Percentiles rank a stretch among this genome's conserved stretches.
phyloP scores from a whole-genome alignment of 2,329 filamentous ascomycete species.

The Aspergillus thermomutatus region DNA sequence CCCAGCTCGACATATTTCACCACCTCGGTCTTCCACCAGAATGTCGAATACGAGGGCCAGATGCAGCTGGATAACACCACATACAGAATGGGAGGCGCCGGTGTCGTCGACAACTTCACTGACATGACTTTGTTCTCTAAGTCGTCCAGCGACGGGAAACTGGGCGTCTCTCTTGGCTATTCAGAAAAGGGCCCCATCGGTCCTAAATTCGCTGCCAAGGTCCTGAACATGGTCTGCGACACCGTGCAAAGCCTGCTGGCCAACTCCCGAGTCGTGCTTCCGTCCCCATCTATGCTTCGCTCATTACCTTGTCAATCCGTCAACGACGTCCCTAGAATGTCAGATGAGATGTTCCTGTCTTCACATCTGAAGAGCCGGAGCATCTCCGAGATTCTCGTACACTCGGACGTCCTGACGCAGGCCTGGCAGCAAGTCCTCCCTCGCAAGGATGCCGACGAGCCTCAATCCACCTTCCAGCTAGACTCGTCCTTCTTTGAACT shows the following conservation, averaged over 20 bases:
- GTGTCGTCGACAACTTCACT: conserved; percentile 39
- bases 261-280: conserved; percentile 32
- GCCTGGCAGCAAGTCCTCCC: conserved; percentile 40
- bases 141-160: conserved; percentile 28
- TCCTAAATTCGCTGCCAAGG: conserved; percentile 30
- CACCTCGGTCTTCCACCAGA: conserved; percentile 40
- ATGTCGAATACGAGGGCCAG: conserved; percentile 33
- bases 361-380: conserved; percentile 36
- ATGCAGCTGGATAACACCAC: conserved; percentile 37
- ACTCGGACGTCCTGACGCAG: conserved; percentile 38
- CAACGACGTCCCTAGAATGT: conserved; percentile 22
- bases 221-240: conserved; percentile 41
- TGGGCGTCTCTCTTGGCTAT: conserved; percentile 38
- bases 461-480: conserved; percentile 29
- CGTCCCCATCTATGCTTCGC: conserved; percentile 31
- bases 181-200: conserved; percentile 35
- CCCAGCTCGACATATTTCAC: conserved; percentile 41
- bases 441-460: conserved; percentile 16
- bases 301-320: conserved; percentile 31
- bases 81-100: conserved; percentile 38
- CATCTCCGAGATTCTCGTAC: conserved; percentile 36
- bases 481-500: conserved; percentile 42
- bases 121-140: conserved; percentile 41
- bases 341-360: conserved; percentile 32
- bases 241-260: conserved; percentile 34